Evolutionary conservation across 805 yeast genomes (phyloP).

Genomic region (Saccharomyces jurei): DNA sequence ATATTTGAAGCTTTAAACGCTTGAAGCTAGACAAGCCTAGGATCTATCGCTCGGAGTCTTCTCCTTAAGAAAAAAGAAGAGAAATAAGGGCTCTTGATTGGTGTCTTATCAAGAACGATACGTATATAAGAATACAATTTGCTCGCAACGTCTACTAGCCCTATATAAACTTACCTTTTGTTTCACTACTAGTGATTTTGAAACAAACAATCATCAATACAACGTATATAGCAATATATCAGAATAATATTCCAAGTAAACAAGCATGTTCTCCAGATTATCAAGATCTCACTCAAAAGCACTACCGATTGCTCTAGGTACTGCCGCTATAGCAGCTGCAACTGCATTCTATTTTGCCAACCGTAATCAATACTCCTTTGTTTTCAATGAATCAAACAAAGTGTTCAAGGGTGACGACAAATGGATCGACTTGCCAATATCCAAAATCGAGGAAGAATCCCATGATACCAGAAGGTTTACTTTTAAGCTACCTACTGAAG

Average conservation of each 20-base stretch:
- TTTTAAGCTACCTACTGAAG: slow-evolving; percentile 60
- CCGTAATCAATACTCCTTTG: slow-evolving; percentile 3
- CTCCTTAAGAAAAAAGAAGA: background rate
- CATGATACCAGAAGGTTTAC: slow-evolving; percentile 59
- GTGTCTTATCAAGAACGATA: background rate
- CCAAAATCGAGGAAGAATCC: slow-evolving; percentile 38
- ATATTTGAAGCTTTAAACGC: background rate
- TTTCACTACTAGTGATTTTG: background rate
- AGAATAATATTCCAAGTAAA: background rate
- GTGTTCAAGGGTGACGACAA: slow-evolving; percentile 54
- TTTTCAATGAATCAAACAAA: slow-evolving; percentile 32
- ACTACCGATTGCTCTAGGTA: slow-evolving; percentile 39
- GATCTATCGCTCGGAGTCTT: background rate
- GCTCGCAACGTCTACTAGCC: background rate
- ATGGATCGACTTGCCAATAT: slow-evolving; percentile 63
- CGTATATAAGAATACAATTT: background rate
- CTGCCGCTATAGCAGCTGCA: slow-evolving; percentile 38
- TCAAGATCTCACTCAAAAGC: slow-evolving; percentile 15
- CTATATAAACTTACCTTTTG: background rate
- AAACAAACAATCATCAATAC: background rate
- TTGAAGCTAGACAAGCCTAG: background rate
- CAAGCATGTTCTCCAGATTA: slow-evolving; percentile 20
- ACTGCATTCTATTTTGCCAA: slow-evolving; percentile 15
- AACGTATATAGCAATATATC: background rate
- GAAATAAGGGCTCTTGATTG: background rate